These are phyloP conservation scores for Dothideomycetes sp. DNA, from an alignment of 2,329 filamentous ascomycete genomes.

Conservation along the genomic window DNA sequence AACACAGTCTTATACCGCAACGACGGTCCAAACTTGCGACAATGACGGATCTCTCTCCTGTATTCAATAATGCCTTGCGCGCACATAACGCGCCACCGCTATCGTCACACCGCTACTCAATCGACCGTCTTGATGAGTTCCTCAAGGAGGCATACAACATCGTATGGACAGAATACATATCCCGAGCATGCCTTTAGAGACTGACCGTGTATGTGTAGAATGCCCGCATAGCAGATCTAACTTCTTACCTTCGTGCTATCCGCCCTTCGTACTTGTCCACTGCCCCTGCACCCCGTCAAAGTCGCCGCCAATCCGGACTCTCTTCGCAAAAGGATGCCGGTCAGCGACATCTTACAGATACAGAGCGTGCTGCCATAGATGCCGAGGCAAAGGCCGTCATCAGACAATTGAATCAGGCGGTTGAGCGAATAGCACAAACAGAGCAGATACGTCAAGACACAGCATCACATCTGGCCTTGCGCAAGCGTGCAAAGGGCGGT, in stretches of 20 bases:
- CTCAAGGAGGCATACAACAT: conserved; percentile 90
- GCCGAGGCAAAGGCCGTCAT: conserved; percentile 76
- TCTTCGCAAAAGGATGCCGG: conserved; percentile 23
- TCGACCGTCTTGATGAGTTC: conserved; percentile 61
- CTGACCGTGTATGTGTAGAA: conserved; percentile 47
- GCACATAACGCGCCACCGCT: conserved; percentile 43
- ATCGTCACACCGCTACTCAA: conserved; percentile 29
- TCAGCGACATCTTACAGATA: conserved; percentile 58
- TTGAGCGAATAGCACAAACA: conserved; percentile 67
- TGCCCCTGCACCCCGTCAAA: conserved; percentile 42
- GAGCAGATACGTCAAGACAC: conserved; percentile 74
- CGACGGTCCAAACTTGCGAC: background rate
- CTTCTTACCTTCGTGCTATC: conserved; percentile 68
- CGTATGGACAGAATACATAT: conserved; percentile 39
- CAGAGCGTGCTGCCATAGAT: conserved; percentile 77
- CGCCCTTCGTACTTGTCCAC: conserved; percentile 87
- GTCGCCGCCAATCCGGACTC: conserved; percentile 29
- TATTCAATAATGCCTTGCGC: conserved; percentile 58
- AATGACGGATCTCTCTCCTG: conserved; percentile 51
- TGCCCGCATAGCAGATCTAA: conserved; percentile 69
- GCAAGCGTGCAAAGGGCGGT: conserved; percentile 52
- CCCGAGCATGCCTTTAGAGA: conserved; percentile 4
- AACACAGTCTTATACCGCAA: no score
- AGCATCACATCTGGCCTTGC: conserved; percentile 56
- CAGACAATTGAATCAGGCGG: conserved; percentile 72